These are phyloP conservation scores for Fusarium graminum DNA, from an alignment of 2,329 filamentous ascomycete species.

Conservation along the genomic window DNA sequence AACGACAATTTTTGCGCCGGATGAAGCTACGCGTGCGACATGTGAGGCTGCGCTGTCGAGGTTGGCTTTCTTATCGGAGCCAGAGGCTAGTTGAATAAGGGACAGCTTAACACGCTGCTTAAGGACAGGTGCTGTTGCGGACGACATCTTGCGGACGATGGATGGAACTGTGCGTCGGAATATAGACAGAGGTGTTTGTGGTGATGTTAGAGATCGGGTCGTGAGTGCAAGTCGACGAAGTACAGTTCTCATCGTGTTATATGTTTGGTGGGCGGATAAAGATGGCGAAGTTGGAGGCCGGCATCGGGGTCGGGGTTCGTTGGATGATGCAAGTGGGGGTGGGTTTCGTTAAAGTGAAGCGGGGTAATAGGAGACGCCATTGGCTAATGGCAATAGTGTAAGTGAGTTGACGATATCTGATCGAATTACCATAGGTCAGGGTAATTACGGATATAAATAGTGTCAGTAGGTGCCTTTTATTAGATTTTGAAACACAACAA, in stretches of 20 bases:
- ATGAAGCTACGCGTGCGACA: constrained; percentile 81
- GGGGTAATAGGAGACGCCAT: constrained; percentile 29
- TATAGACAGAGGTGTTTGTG: constrained; percentile 33
- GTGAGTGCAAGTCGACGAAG: constrained; percentile 26
- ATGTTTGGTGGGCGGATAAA: not conserved
- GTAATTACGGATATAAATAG: too few species aligned
- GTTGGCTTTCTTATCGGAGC: constrained; percentile 86
- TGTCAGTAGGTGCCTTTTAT: too few species aligned
- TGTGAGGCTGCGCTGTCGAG: constrained; percentile 83
- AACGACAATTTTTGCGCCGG: constrained; percentile 87
- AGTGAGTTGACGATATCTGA: not conserved
- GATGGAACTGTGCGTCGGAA: constrained; percentile 26
- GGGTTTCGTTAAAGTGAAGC: constrained; percentile 35
- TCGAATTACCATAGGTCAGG: too few species aligned
- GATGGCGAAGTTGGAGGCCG: constrained; percentile 20
- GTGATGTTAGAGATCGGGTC: constrained; percentile 31
- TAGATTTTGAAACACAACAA: too few species aligned
- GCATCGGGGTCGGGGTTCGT: constrained; percentile 24
- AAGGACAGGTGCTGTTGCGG: constrained; percentile 63
- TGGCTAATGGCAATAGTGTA: constrained; percentile 8
- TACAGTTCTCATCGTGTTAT: constrained; percentile 39
- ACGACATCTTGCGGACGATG: constrained; percentile 54
- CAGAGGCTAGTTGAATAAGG: constrained; percentile 83
- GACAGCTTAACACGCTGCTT: constrained; percentile 84
- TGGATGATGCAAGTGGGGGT: constrained; percentile 35